Conservation (phyloP, 2,329 filamentous ascomycete species). For the Fusarium torreyae region DNA sequence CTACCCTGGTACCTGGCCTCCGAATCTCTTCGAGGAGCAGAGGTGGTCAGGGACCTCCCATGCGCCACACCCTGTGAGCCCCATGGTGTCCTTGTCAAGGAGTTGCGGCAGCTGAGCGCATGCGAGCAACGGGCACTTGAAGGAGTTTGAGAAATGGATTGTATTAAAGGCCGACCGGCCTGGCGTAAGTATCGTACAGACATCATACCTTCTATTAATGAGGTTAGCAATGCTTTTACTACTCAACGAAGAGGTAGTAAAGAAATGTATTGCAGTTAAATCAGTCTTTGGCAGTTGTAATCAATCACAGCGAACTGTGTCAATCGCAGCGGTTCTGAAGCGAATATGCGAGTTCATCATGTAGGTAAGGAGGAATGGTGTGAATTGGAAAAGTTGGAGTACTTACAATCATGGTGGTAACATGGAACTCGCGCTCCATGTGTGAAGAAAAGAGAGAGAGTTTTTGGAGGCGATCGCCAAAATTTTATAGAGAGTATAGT, state of each 20-base stretch:
- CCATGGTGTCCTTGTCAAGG: slow-evolving; percentile 30
- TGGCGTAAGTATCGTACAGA: slow-evolving; percentile 56
- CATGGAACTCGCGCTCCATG: slow-evolving; percentile 53
- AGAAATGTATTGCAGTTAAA: slow-evolving; percentile 29
- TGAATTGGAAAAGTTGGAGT: neutral
- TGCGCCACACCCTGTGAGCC: slow-evolving; percentile 11
- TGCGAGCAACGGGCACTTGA: slow-evolving; percentile 32
- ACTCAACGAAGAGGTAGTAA: slow-evolving; percentile 25
- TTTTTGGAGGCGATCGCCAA: slow-evolving; percentile 20
- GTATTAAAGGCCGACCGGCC: slow-evolving; percentile 52
- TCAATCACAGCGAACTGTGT: slow-evolving; percentile 63
- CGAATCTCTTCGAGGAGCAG: slow-evolving; percentile 19
- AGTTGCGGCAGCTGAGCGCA: slow-evolving; percentile 19
- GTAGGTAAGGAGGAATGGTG: slow-evolving; percentile 10
- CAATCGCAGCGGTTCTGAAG: slow-evolving; percentile 68
- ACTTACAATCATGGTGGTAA: slow-evolving; percentile 59
- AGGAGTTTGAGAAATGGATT: slow-evolving; percentile 25
- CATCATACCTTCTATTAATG: slow-evolving; percentile 56
- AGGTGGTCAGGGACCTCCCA: slow-evolving; percentile 45
- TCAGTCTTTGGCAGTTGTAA: slow-evolving; percentile 61
- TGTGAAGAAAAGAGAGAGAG: slow-evolving; percentile 36
- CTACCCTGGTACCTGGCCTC: slow-evolving; percentile 35
- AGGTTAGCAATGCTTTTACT: slow-evolving; percentile 38
- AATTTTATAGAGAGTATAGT: slow-evolving; percentile 41
- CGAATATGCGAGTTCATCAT: slow-evolving; percentile 63